Base-by-base conservation (phyloP, 805 yeast genomes). In the Pachysolen tannophilus region DNA sequence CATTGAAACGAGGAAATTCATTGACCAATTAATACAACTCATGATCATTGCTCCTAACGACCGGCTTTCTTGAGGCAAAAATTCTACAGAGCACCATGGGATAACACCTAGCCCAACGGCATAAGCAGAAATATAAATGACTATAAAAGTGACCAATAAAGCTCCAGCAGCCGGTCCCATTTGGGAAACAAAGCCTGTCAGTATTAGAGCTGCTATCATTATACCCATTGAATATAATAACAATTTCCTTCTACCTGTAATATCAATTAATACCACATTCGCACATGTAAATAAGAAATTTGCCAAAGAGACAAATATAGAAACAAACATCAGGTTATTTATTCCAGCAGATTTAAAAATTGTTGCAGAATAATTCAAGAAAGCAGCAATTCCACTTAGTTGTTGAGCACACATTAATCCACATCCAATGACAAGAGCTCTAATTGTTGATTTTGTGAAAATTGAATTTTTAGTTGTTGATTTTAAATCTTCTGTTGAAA, bases 341-440 rank as follows among this genome's bases (percentile, higher is more conserved):
- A 69, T 56, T 4, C 77, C 75, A 15, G 72, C 63, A 15, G 67
- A 63, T 35, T 65, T 51, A 60, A 76, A 74, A 30, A 76, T 65
- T 10, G 77, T 62, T 8, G 80, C 70, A 5, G 78, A 72, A 46
- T 75, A 76, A 53, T 74, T 75, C 69, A 75, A 72, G 47, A 76
- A 73, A 27, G 77, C 74, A 55, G 75, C 75, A 49, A 73, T 69
- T 36, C 82, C 82, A n/a, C 75, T 65, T 33, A 67, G 60, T 52
- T 75, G 82, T 48, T 76, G 82, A 43, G 72, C 64, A 42, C 72
- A 61, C 64, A 74, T 60, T 28, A 76, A 52, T 14, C 69, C 68
- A 43, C 73, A 66, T 4, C 77, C 63, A 8, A 75, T 69, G 30
- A 66, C 41, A 5, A 65, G 43, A 0, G 71, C 71, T 33, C 64